phyloP scores from a whole-genome alignment of 352 stramenopile species.

The Pythium periplocum region DNA sequence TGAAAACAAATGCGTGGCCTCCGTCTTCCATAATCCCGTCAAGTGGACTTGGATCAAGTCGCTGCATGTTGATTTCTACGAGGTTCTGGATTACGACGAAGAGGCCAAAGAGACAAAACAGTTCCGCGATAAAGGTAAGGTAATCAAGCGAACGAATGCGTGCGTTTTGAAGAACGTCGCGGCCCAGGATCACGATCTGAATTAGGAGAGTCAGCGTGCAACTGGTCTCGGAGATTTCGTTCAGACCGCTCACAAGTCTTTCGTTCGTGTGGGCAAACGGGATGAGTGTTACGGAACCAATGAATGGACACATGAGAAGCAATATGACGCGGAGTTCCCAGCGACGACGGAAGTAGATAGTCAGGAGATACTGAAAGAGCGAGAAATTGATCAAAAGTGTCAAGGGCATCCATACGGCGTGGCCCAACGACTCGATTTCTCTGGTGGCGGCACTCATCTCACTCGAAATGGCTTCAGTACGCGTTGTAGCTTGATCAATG shows the following conservation, averaged over 20 bases:
- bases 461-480: too few species aligned
- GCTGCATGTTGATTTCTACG: too few species aligned
- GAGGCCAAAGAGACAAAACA: slow-evolving; percentile 16
- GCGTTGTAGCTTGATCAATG: too few species aligned
- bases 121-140: slow-evolving; percentile 3
- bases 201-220: too few species aligned
- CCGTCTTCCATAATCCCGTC: too few species aligned
- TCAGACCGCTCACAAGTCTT: too few species aligned
- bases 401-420: not conserved
- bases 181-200: slow-evolving; percentile 15
- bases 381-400: slow-evolving; percentile 8
- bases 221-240: too few species aligned
- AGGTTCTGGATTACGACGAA: slow-evolving; percentile 1
- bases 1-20: too few species aligned
- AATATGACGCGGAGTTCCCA: slow-evolving; percentile 1
- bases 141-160: slow-evolving; percentile 13
- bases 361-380: slow-evolving; percentile 12
- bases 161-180: slow-evolving; percentile 21
- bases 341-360: slow-evolving; percentile 7
- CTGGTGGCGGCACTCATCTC: too few species aligned
- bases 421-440: not conserved
- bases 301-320: not conserved
- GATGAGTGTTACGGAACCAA: not conserved
- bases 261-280: too few species aligned
- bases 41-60: too few species aligned